Evolutionary conservation across 768 basidiomycete species (phyloP).

Genomic region (Russula emetica): DNA sequence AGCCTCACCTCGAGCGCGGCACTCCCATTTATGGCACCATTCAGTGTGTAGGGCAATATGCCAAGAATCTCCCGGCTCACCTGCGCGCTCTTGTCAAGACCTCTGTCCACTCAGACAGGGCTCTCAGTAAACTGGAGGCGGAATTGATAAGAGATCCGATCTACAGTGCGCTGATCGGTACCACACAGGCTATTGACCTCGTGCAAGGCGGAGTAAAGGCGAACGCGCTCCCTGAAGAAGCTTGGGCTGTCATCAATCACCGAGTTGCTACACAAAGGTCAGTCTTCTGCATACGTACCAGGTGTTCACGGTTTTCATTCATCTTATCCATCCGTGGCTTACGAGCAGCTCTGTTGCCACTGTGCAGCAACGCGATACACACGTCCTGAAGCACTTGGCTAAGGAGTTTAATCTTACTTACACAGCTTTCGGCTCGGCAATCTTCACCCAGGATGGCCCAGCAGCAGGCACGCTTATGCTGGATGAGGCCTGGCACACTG

Average conservation of each 20-base stretch:
- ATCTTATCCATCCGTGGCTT: not conserved
- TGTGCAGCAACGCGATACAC: conserved; percentile 33
- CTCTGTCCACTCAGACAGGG: conserved; percentile 32
- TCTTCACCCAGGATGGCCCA: conserved; percentile 30
- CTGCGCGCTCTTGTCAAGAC: conserved; percentile 33
- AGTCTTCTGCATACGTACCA: not conserved
- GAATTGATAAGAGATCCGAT: conserved; percentile 30
- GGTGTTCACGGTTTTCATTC: not conserved
- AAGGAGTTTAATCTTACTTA: conserved; percentile 40
- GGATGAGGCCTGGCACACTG: conserved; percentile 36
- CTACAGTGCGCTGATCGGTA: conserved; percentile 35
- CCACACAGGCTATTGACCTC: conserved; percentile 38
- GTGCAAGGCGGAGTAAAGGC: conserved; percentile 43
- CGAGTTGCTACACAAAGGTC: conserved; percentile 37
- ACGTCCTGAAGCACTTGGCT: conserved; percentile 33
- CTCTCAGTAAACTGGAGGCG: conserved; percentile 37
- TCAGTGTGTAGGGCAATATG: conserved; percentile 44
- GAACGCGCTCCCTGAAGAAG: conserved; percentile 46
- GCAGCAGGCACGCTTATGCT: conserved; percentile 39
- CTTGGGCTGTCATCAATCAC: conserved; percentile 32
- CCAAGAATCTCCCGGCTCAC: conserved; percentile 35
- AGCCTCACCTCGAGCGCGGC: conserved; percentile 33
- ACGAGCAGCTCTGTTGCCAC: conserved; percentile 34
- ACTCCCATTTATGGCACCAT: conserved; percentile 37
- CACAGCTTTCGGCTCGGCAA: conserved; percentile 39